Conservation (phyloP, 306 rosid species). For the Dalbergia cochinchinensis region DNA sequence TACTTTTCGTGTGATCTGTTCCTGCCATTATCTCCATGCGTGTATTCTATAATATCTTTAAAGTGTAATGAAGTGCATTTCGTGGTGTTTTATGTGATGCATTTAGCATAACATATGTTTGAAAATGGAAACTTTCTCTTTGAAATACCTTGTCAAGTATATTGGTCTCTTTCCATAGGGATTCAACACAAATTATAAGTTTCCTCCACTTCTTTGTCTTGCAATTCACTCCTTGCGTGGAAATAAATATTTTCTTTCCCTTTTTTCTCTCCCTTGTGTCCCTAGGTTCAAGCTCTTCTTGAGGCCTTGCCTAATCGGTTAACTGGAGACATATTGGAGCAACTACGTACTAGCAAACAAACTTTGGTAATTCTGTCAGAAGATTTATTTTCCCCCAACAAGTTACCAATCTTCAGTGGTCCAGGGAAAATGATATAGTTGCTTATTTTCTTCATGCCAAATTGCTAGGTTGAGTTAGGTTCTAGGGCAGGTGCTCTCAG, state of each 20-base stretch:
- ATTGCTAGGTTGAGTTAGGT: constrained; percentile 89
- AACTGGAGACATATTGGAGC: constrained; percentile 89
- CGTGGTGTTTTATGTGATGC: constrained; percentile 8
- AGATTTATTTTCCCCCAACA: constrained; percentile 7
- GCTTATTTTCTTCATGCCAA: constrained; percentile 35
- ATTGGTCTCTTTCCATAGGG: constrained; percentile 26
- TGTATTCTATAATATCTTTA: constrained; percentile 35
- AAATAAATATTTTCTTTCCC: constrained; percentile 36
- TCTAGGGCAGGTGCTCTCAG: constrained; percentile 96
- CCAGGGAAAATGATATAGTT: constrained; percentile 10
- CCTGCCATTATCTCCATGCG: constrained; percentile 7
- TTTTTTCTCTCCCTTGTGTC: constrained; percentile 10
- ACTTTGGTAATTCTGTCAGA: constrained; percentile 68
- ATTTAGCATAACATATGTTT: constrained; percentile 16
- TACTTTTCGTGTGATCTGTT: not conserved
- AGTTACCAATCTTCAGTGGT: constrained; percentile 31
- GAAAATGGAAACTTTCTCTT: constrained; percentile 1
- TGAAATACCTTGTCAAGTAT: constrained; percentile 23
- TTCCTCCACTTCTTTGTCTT: constrained; percentile 29
- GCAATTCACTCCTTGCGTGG: constrained; percentile 21
- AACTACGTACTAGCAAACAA: constrained; percentile 98
- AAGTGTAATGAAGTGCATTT: constrained; percentile 15
- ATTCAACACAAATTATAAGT: constrained; percentile 27
- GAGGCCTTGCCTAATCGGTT: constrained; percentile 88
- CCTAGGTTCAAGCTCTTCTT: constrained; percentile 86